Conservation (phyloP, 2,329 filamentous ascomycete genomes). For the Rachicladosporium sp. region DNA sequence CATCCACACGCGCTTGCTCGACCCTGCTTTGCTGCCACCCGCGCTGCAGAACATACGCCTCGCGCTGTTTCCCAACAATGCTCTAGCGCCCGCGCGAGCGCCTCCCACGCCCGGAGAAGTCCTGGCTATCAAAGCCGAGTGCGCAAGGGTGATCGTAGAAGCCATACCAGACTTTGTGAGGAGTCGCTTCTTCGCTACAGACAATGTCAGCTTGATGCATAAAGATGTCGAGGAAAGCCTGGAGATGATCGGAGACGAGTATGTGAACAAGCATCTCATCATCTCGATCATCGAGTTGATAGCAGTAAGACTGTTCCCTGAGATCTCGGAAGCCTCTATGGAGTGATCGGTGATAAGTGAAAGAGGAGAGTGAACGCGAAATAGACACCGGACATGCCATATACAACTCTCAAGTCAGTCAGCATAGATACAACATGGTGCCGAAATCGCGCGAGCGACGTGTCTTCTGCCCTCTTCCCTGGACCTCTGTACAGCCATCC, state of each 20-base stretch:
- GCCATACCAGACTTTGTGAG: constrained; percentile 36
- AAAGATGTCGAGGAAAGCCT: constrained; percentile 43
- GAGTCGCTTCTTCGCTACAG: constrained; percentile 30
- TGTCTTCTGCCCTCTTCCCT: no score
- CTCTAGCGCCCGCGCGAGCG: constrained; percentile 52
- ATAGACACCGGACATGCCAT: no score
- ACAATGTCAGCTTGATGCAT: constrained; percentile 16
- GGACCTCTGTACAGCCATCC: no score
- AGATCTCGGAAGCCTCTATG: constrained; percentile 57
- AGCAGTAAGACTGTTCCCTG: constrained; percentile 71
- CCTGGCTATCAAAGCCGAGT: constrained; percentile 52
- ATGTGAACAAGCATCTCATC: constrained; percentile 86
- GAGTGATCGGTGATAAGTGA: background rate
- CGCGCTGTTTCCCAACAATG: constrained; percentile 77
- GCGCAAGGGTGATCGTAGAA: constrained; percentile 46
- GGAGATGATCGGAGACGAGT: constrained; percentile 64
- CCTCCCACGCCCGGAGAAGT: constrained; percentile 47
- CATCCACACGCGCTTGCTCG: constrained; percentile 3
- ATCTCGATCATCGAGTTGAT: constrained; percentile 73
- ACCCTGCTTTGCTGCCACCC: constrained; percentile 30
- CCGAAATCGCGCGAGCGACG: no score
- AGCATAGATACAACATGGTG: no score
- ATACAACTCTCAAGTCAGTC: no score
- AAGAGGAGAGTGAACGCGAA: background rate
- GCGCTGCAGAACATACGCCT: constrained; percentile 57